Evolutionary conservation across 2,329 filamentous ascomycete genomes (phyloP).

Genomic region (Aureobasidium sp.): DNA sequence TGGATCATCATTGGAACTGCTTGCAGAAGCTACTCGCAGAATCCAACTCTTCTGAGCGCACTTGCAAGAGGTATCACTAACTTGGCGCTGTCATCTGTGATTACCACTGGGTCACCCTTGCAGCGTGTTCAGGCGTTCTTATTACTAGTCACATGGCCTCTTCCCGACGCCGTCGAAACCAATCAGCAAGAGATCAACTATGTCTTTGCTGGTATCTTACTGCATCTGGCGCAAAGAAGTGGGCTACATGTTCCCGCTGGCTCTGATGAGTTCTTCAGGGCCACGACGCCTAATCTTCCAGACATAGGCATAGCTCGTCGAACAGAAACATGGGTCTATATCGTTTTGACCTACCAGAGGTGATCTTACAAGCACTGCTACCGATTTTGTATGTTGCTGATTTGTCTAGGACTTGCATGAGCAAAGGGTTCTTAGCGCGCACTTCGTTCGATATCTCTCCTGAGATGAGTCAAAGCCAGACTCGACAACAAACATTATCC

Average conservation of each 20-base stretch:
- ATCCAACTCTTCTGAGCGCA: background rate
- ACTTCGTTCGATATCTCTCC: background rate
- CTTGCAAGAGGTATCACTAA: background rate
- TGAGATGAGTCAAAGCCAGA: background rate
- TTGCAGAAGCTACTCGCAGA: background rate
- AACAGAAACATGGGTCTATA: background rate
- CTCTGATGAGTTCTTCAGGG: constrained; percentile 3
- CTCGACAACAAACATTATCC: background rate
- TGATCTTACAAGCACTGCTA: background rate
- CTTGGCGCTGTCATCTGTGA: background rate
- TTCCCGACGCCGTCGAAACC: background rate
- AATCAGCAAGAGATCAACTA: constrained; percentile 1
- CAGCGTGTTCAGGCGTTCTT: background rate
- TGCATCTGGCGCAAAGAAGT: background rate
- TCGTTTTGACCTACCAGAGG: background rate
- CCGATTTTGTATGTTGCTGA: background rate
- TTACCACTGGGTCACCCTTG: background rate
- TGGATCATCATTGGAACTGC: constrained; percentile 2
- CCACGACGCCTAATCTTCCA: background rate
- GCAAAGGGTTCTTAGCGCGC: constrained; percentile 1
- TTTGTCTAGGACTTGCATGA: background rate
- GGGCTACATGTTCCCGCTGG: background rate
- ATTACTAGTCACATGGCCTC: background rate
- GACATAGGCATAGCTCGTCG: background rate
- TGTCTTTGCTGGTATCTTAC: background rate